Percentiles rank a stretch among this genome's conserved stretches.
These are phyloP conservation scores for Coccomyxa sp. DNA, from an alignment of 139 green algal genomes.

Conservation along the genomic window DNA sequence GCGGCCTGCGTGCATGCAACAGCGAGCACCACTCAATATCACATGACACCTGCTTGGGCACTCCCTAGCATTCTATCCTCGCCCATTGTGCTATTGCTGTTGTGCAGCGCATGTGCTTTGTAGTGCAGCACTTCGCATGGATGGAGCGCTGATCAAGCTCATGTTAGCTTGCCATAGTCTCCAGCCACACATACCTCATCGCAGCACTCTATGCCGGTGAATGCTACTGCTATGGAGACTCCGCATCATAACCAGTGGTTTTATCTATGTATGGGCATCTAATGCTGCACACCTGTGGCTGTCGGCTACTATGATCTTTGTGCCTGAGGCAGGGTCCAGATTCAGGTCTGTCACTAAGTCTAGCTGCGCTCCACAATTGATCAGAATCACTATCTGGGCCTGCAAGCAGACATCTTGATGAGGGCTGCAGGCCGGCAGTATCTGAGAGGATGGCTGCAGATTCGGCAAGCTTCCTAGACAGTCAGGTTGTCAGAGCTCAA, in stretches of 20 bases:
- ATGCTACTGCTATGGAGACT: neutral
- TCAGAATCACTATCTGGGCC: slow-evolving; percentile 55
- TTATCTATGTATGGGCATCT: neutral
- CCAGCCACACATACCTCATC: neutral
- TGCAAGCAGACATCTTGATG: neutral
- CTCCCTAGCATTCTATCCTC: no score
- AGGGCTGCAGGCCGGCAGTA: neutral
- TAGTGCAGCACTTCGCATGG: no score
- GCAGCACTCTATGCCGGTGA: neutral
- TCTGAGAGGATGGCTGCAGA: neutral
- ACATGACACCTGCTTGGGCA: no score
- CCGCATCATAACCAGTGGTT: neutral
- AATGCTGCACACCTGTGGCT: slow-evolving; percentile 55
- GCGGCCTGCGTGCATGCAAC: neutral
- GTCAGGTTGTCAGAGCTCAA: neutral
- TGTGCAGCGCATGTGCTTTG: no score
- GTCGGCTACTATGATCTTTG: slow-evolving; percentile 76
- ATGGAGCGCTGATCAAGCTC: neutral
- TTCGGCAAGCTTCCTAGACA: neutral
- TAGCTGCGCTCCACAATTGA: slow-evolving; percentile 81
- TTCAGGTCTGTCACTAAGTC: slow-evolving; percentile 40
- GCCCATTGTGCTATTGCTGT: no score
- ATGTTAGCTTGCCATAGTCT: neutral
- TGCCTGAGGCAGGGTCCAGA: slow-evolving; percentile 35
- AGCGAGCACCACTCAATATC: neutral